A percentile compares a stretch with the other conserved stretches of the same genome.
These are phyloP conservation scores for Xylaria flabelliformis DNA, from an alignment of 495 filamentous ascomycete genomes.

Conservation along the genomic window DNA sequence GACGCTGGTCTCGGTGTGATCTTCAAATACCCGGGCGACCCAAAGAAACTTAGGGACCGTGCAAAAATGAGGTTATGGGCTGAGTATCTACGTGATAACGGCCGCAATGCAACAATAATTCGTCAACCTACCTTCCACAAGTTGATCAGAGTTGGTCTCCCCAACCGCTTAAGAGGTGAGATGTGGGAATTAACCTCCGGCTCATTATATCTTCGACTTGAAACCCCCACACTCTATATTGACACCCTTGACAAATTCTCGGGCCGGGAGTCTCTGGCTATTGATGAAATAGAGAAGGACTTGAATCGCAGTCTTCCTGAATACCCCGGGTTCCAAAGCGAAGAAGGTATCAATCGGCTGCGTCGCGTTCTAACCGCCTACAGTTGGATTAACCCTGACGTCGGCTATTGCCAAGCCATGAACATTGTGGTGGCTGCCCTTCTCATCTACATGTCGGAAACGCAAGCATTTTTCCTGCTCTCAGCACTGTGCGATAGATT, in stretches of 20 bases:
- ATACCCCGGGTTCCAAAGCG: slow-evolving; percentile 95
- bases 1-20: slow-evolving; percentile 92
- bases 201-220: slow-evolving; percentile 83
- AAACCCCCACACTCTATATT: slow-evolving; percentile 80
- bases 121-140: slow-evolving; percentile 98
- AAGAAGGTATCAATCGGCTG: slow-evolving; percentile 90
- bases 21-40: slow-evolving; percentile 94
- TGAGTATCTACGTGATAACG: slow-evolving; percentile 95
- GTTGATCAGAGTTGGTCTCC: slow-evolving; percentile 91
- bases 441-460: slow-evolving; percentile 97
- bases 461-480: slow-evolving; percentile 93
- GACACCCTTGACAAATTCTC: slow-evolving; percentile 84
- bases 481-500: slow-evolving; percentile 91
- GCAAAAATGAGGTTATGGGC: slow-evolving; percentile 98
- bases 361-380: slow-evolving; percentile 92
- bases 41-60: slow-evolving; percentile 90
- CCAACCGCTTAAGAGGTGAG: slow-evolving; percentile 91
- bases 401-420: slow-evolving; percentile 99
- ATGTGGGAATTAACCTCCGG: slow-evolving; percentile 95
- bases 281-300: slow-evolving; percentile 99
- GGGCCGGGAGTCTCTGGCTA: slow-evolving; percentile 86
- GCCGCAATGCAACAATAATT: slow-evolving; percentile 87
- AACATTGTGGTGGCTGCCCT: slow-evolving; percentile 97
- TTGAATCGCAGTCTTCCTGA: slow-evolving; percentile 94
- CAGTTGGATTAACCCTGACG: slow-evolving; percentile 92